These are phyloP conservation scores for Aspergillus coremiiformis DNA, from an alignment of 495 filamentous ascomycete species.

Conservation along the genomic window DNA sequence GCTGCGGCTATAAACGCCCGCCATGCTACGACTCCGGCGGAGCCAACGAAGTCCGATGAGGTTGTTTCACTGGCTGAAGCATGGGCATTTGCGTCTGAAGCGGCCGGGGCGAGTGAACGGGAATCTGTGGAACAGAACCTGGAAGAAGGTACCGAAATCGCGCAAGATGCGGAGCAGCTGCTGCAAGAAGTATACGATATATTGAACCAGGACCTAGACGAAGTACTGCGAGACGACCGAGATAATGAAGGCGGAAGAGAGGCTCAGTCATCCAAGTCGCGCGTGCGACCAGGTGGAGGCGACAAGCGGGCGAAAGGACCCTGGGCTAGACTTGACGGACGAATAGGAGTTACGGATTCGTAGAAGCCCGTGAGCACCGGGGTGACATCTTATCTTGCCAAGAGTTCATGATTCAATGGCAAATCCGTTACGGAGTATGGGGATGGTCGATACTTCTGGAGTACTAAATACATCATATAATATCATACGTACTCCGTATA, in stretches of 20 bases:
- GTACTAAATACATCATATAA: no score
- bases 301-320: constrained; percentile 28
- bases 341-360: constrained; percentile 24
- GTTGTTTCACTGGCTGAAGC: constrained; percentile 33
- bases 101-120: constrained; percentile 27
- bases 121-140: constrained; percentile 36
- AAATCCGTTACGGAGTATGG: neutral
- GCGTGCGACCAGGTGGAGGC: constrained; percentile 14
- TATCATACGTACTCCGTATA: no score
- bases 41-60: constrained; percentile 23
- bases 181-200: constrained; percentile 28
- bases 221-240: constrained; percentile 15
- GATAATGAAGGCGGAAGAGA: constrained; percentile 14
- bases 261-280: constrained; percentile 21
- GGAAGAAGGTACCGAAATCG: constrained; percentile 25
- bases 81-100: constrained; percentile 44
- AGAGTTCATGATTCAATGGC: neutral
- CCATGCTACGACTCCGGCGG: constrained; percentile 8
- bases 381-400: neutral
- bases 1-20: constrained; percentile 27
- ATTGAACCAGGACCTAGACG: constrained; percentile 32
- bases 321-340: constrained; percentile 33
- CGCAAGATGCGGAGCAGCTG: constrained; percentile 24
- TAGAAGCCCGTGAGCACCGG: neutral
- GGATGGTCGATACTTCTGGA: neutral